Evolutionary conservation across 2,329 filamentous ascomycete genomes (phyloP).

Genomic region (Lasiodiplodia sp.): DNA sequence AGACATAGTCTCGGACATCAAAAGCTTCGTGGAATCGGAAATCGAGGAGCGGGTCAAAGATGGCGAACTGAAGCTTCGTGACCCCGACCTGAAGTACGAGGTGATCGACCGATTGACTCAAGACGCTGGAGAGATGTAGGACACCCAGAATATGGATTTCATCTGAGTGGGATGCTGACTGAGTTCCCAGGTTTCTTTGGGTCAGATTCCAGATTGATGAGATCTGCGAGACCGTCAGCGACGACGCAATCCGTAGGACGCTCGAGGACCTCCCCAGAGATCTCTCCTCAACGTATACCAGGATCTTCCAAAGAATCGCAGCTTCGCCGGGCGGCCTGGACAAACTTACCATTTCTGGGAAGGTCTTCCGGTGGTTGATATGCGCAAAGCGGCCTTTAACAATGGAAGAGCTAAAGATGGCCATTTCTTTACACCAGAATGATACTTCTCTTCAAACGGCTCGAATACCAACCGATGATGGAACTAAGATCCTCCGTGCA

Average conservation of each 20-base stretch:
- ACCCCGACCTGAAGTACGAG: conserved; percentile 31
- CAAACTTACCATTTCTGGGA: conserved; percentile 30
- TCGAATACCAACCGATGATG: conserved; percentile 22
- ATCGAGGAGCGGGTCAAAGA: conserved; percentile 20
- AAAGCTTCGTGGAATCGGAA: conserved; percentile 28
- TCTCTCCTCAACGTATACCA: conserved; percentile 38
- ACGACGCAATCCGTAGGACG: conserved; percentile 36
- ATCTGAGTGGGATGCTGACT: neutral
- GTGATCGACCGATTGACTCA: conserved; percentile 30
- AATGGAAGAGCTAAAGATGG: conserved; percentile 36
- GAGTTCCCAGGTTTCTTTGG: conserved; percentile 42
- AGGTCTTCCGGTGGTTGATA: conserved; percentile 34
- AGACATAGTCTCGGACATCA: conserved; percentile 29
- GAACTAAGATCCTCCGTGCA: conserved; percentile 26
- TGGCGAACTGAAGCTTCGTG: conserved; percentile 25
- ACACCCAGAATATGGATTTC: neutral
- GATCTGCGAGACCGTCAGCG: conserved; percentile 38
- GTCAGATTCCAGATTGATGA: conserved; percentile 41
- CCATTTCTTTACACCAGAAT: conserved; percentile 30
- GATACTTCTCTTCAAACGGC: conserved; percentile 32
- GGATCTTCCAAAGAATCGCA: conserved; percentile 32
- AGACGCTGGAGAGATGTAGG: conserved; percentile 36
- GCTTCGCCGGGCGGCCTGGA: conserved; percentile 1
- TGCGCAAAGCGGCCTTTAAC: conserved; percentile 34
- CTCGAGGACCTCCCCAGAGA: conserved; percentile 38